A percentile compares a stretch with the other conserved stretches of the same genome.
Evolutionary conservation across 805 yeast genomes (phyloP).

Genomic region (Blastobotrys mokoenaii): DNA sequence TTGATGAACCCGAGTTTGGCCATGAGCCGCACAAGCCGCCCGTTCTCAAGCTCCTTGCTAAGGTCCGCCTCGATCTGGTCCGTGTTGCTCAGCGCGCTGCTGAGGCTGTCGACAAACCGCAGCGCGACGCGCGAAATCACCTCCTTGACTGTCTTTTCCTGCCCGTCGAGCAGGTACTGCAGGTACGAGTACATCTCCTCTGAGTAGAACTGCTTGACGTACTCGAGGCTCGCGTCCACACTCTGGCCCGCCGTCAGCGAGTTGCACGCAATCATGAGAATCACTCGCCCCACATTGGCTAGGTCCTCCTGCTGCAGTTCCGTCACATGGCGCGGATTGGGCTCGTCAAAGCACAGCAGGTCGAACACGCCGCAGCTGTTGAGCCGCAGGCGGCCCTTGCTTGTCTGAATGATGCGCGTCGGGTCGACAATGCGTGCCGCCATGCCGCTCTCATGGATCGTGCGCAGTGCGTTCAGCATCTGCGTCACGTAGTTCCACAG

Average conservation of each 20-base stretch:
- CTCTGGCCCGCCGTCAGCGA: slow-evolving; percentile 10
- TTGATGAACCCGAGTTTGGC: slow-evolving; percentile 72
- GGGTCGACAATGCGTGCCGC: slow-evolving; percentile 56
- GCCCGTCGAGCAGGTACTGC: slow-evolving; percentile 15
- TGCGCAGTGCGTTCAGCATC: slow-evolving; percentile 57
- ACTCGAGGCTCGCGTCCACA: slow-evolving; percentile 9
- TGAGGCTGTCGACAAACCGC: slow-evolving; percentile 17
- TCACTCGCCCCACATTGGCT: slow-evolving; percentile 46
- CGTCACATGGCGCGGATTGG: slow-evolving; percentile 6
- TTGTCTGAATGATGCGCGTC: slow-evolving; percentile 65
- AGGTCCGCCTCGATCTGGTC: slow-evolving; percentile 33
- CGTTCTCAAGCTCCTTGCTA: slow-evolving; percentile 75
- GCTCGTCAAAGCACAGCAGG: slow-evolving; percentile 38
- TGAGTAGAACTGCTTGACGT: slow-evolving; percentile 23
- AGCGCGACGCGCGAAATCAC: slow-evolving; percentile 14
- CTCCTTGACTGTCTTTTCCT: slow-evolving; percentile 4
- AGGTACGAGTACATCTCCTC: slow-evolving; percentile 15
- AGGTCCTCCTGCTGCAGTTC: slow-evolving; percentile 49
- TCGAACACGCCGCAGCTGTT: slow-evolving; percentile 67
- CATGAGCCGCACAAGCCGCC: slow-evolving; percentile 71
- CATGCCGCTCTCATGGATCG: slow-evolving; percentile 57
- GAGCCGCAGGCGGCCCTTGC: slow-evolving; percentile 60
- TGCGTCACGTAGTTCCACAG: slow-evolving; percentile 77
- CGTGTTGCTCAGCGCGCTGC: slow-evolving; percentile 15
- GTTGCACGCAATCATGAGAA: slow-evolving; percentile 43